Evolutionary conservation across 2,329 filamentous ascomycete species (phyloP), one percentile per base, ranked within the genome.

Genomic region (Fusarium aywerte): DNA sequence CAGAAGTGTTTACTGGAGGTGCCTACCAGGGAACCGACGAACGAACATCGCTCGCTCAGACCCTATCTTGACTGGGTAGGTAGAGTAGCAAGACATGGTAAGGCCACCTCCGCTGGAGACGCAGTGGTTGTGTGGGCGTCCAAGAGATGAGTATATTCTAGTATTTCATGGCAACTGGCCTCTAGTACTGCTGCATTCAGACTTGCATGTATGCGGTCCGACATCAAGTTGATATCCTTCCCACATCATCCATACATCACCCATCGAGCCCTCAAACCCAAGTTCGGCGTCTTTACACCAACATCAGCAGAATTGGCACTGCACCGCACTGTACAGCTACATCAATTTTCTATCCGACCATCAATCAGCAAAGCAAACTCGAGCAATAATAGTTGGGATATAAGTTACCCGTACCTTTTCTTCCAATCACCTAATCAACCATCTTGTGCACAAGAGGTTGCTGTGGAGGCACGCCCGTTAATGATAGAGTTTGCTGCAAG

Each of bases 71-170:
- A 49, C 54, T 65, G 42, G 56, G 31, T 15, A 48, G 45, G 45
- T 18, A 48, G 20, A 48, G 32, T 18, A 38, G 25, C 21, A 44
- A 39, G 40, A 48, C 31, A 31, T 35, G 10, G 51, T 29, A 36
- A 63, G 62, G 57, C 45, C 38, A 40, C 35, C 40, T 31, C 31
- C 56, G 39, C 65, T 57, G 62, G 43, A 51, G 23, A 31, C 47
- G 65, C 66, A 58, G 40, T 69, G 65, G 65, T 55, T 68, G 65
- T 42, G 65, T 66, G 51, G 65, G 50, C 38, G 44, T 44, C 44
- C 33, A 47, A 38, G 47, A 65, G 65, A 49, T 38, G 47, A 42
- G 53, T 60, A 54, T 45, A 44, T 50, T 51, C 32, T 65, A 42
- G 21, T 16, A 36, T 7, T 38, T 48, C 45, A 25, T 48, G 32